Base-by-base conservation (phyloP, 1,284 basidiomycete genomes). In the Puccinia brachypodii region DNA sequence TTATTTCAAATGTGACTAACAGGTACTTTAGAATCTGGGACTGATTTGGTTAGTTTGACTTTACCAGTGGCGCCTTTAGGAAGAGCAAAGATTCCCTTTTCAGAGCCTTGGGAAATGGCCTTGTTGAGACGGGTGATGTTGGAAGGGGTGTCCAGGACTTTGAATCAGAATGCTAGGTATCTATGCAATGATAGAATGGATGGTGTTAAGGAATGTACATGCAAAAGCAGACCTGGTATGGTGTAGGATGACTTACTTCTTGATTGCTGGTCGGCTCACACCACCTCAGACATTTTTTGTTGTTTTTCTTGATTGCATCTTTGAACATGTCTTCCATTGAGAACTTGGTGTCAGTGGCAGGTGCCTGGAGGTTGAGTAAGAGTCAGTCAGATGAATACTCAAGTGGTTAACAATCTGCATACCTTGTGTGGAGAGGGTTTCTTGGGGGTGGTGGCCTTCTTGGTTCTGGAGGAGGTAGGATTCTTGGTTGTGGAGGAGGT, bases 51-150 rank as follows among this genome's bases (percentile, higher is more conserved):
- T 36, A 84, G 28, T 77, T 82, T 84, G 78, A 85, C 81, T 73
- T 84, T 84, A 50, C 84, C 84, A 36, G 73, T 36, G 11, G 75
- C 40, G 0, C 84, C 84, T 42, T 84, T 84, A 13, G 84, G 84
- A 11, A 84, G 79, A 9, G 74, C 47, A 47, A 85, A 83, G 25
- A 62, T 56, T 14, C 83, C 83, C 31, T 82, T 83, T 25, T 84
- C 83, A 42, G 62, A 62, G 3, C 84, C 84, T 47, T 42, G 71
- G 36, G 40, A 11, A 36, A 81, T 74, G 13, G 79, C 79, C 22
- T 74, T 74, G 69, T 80, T 80, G 14, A 80, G 53, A 44, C 78
- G 50, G 19, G 50, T 44, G 40, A 80, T 58, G 69, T 80, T 80
- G 68, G 56, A 22, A 47, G 78, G 78, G 47, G 78, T 80, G 25